Evolutionary conservation across 176 grass and related monocot species (phyloP).

Genomic region (Chloris gayana): DNA sequence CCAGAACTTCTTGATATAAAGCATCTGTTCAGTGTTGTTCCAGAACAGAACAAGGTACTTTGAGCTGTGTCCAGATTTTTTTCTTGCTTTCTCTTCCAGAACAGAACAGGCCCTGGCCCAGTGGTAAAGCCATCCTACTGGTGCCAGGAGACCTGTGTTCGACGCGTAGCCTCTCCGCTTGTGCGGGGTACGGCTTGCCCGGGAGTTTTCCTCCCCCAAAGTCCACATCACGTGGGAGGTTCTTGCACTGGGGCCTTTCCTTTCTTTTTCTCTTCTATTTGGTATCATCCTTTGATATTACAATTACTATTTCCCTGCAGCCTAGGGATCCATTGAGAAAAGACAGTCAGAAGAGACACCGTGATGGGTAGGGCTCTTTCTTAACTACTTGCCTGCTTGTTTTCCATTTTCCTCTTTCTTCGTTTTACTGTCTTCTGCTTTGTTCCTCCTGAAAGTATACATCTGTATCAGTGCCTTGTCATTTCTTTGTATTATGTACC

Average conservation of each 20-base stretch:
- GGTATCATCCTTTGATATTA: constrained; percentile 31
- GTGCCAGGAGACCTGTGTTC: no score
- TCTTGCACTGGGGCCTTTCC: no score
- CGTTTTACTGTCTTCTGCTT: background rate
- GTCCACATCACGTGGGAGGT: no score
- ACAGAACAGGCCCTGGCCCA: no score
- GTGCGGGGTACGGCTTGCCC: no score
- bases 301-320: constrained; percentile 41
- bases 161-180: no score
- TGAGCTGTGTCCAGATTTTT: constrained; percentile 4
- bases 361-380: constrained; percentile 66
- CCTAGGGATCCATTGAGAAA: constrained; percentile 54
- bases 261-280: background rate
- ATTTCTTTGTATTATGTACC: no score
- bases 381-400: background rate
- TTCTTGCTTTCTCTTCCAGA: background rate
- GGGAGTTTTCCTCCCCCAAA: no score
- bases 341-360: constrained; percentile 73
- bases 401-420: background rate
- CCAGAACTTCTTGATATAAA: constrained; percentile 93
- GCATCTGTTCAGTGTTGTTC: constrained; percentile 77
- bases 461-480: no score
- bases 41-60: constrained; percentile 61
- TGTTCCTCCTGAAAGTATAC: no score
- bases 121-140: no score